Base-by-base conservation (phyloP, 106 monocot genomes). In the Phalaenopsis equestris region DNA sequence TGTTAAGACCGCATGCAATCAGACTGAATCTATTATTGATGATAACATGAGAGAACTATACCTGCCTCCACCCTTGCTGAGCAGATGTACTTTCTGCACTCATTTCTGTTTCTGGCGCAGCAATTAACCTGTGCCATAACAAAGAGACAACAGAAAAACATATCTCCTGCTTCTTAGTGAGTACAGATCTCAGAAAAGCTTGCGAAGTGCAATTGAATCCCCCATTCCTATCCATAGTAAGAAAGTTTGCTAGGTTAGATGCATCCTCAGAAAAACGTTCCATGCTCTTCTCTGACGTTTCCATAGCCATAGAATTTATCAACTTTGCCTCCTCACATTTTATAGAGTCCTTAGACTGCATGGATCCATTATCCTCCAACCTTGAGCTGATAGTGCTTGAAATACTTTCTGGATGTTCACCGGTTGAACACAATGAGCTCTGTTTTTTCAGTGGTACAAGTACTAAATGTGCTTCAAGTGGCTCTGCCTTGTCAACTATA, bases 31-130 rank as follows among this genome's bases (percentile, higher is more conserved):
- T 65, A 30, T 6, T 65, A 65, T 23, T 65, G 64, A 24, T 24
- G 24, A 21, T 24, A 41, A 38, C 37, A 70, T 3, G 38, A 70
- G 38, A 37, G 39, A 72, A 49, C 5, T n/a, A n/a, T 91, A 92
- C 98, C 94, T 94, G 90, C 67, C 90, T 92, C 98, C 98, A 98
- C 17, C 94, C 98, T 80, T 95, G 98, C 77, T 94, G 98, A 47
- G 98, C 91, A 19, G 94, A 94, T 21, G 92, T 99, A 82, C 98
- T 87, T 81, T 99, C 98, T 17, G 88, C 89, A 81, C 81, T 85
- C 92, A 95, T 90, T 86, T 94, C 83, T 56, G 91, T 92, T 86
- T 94, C 94, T 47, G 94, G 98, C 43, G 91, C 89, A 41, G 88
- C 90, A 75, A 99, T 88, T 73, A 99, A 80, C 76, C 95, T 99